phyloP scores from a whole-genome alignment of 805 yeast genomes.

The Kodamaea kakaduensis region DNA sequence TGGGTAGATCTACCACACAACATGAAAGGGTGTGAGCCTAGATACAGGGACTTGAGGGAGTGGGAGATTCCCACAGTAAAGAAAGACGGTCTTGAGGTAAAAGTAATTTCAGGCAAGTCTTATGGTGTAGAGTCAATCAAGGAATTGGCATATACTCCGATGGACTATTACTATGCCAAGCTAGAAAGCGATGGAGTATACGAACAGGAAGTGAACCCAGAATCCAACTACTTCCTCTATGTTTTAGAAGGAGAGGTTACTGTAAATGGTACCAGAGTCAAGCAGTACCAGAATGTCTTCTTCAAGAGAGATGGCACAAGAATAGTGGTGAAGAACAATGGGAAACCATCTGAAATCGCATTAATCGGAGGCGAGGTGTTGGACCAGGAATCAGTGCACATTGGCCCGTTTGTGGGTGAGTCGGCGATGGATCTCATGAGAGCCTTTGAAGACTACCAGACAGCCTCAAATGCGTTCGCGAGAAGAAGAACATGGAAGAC shows the following conservation, averaged over 20 bases:
- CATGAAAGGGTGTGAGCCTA: constrained; percentile 61
- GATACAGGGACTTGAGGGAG: constrained; percentile 72
- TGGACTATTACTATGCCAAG: constrained; percentile 63
- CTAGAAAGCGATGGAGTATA: constrained; percentile 65
- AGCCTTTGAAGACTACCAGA: not conserved
- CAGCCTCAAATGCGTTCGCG: not conserved
- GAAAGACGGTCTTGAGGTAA: constrained; percentile 59
- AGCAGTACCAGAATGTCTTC: constrained; percentile 52
- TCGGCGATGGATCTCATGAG: constrained; percentile 1
- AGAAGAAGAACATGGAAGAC: constrained; percentile 55
- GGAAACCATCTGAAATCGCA: constrained; percentile 50
- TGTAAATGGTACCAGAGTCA: constrained; percentile 35
- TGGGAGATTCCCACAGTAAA: constrained; percentile 67
- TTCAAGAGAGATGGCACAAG: constrained; percentile 66
- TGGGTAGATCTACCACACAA: constrained; percentile 82
- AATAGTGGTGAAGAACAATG: constrained; percentile 38
- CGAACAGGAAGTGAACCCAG: constrained; percentile 53
- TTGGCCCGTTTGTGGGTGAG: constrained; percentile 84
- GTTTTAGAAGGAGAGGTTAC: constrained; percentile 57
- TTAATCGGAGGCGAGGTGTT: constrained; percentile 73
- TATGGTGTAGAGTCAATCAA: constrained; percentile 70
- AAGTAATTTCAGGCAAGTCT: constrained; percentile 73
- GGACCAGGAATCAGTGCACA: constrained; percentile 74
- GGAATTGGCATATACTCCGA: constrained; percentile 80
- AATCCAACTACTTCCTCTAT: constrained; percentile 68